These are phyloP conservation scores for Aspergillus versicolor DNA, from an alignment of 2,329 filamentous ascomycete species.

Conservation along the genomic window DNA sequence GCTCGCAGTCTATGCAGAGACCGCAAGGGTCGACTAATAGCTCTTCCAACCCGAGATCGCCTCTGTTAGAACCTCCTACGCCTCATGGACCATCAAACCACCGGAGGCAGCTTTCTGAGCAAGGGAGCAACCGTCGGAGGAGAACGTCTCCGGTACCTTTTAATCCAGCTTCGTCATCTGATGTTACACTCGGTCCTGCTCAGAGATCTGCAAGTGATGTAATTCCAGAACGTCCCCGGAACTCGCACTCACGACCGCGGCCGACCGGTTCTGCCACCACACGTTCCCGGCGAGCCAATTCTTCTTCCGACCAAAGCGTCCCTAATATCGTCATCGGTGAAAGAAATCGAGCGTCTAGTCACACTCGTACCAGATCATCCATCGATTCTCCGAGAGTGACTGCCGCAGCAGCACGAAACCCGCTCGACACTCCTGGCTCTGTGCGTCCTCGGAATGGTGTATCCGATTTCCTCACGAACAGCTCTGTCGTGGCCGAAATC, in stretches of 20 bases:
- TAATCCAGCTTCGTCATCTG: constrained; percentile 35
- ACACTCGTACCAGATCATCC: constrained; percentile 22
- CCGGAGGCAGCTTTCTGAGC: constrained; percentile 38
- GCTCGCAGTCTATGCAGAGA: constrained; percentile 33
- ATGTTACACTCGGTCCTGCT: constrained; percentile 33
- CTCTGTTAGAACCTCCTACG: constrained; percentile 32
- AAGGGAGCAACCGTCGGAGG: constrained; percentile 29
- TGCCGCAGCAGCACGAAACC: constrained; percentile 18
- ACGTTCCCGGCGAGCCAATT: constrained; percentile 32
- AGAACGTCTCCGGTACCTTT: constrained; percentile 35
- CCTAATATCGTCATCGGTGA: constrained; percentile 26
- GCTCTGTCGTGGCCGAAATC: constrained; percentile 16
- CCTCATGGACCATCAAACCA: constrained; percentile 26
- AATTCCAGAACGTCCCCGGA: constrained; percentile 30
- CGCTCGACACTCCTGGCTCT: constrained; percentile 12
- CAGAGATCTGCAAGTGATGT: constrained; percentile 38
- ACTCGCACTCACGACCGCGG: constrained; percentile 25
- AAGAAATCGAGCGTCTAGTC: constrained; percentile 24
- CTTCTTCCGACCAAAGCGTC: constrained; percentile 31
- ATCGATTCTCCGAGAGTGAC: constrained; percentile 24
- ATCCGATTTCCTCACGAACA: constrained; percentile 7
- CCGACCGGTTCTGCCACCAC: constrained; percentile 24
- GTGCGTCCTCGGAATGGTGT: background rate
- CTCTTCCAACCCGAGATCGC: constrained; percentile 32
- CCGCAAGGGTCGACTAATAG: constrained; percentile 22